Evolutionary conservation across 352 stramenopile species (phyloP), one percentile per base, ranked within the genome.

Genomic region (Blastocystis sp.): DNA sequence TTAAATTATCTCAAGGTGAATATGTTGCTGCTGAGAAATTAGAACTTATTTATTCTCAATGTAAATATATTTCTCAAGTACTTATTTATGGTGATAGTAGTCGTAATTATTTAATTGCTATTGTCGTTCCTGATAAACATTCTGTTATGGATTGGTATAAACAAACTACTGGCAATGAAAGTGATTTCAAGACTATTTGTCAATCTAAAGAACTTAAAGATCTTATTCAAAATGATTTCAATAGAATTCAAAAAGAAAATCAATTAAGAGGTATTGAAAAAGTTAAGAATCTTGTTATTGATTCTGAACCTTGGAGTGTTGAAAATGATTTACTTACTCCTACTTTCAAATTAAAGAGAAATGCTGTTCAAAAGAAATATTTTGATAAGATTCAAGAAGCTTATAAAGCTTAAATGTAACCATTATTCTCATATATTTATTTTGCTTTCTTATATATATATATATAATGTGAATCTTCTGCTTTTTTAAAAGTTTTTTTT

Each of bases 1-100:
- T 84, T 68, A 84, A 84, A 72, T 73, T 84, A 11, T 77, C 75
- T 25, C 77, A 83, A 59, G 77, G 77, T 25, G 77, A 84, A 46
- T 84, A 84, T 65, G 74, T 84, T 0, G 74, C 77, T 1, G 69
- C 75, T 0, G 77, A 84, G 67, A 82, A 82, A 70, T 68, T 84
- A 16, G 77, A 84, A 58, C 69, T 69, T 39, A 49, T 81, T 13
- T 80, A 80, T 24, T 43, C 68, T 16, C 78, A 80, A 68, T 75
- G 68, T 52, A 72, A 74, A 58, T 78, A 73, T 48, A 72, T 84
- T 4, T 72, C 68, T 0, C 77, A 85, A 45, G 70, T 80, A 25
- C 82, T 82, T 28, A 71, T 81, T 27, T 78, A 83, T 49, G 76
- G 78, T 0, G 76, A 83, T 64, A 82, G 77, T 33, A 65, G 80